Percentiles rank a stretch among this genome's conserved stretches.
These are phyloP conservation scores for Heliamphora exappendiculata DNA, from an alignment of 148 eudicot species.

Conservation along the genomic window DNA sequence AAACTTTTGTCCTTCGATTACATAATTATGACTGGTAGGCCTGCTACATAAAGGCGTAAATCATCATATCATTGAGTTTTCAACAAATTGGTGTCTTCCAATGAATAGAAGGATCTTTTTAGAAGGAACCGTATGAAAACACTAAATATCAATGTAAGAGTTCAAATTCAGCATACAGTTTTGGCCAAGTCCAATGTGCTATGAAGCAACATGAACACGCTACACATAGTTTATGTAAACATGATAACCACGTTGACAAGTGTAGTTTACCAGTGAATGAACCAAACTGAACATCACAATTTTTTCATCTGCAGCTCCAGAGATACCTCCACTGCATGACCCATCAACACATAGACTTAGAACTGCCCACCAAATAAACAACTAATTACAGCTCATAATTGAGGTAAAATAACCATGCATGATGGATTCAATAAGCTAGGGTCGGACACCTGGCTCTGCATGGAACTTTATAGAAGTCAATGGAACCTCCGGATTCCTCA, in stretches of 20 bases:
- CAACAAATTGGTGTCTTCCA: background rate
- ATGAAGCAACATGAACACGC: background rate
- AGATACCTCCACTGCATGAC: constrained; percentile 71
- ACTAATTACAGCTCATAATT: background rate
- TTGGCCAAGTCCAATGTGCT: background rate
- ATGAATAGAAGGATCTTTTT: background rate
- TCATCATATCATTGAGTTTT: background rate
- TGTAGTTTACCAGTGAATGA: constrained; percentile 40
- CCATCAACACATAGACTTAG: constrained; percentile 61
- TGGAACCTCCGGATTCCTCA: constrained; percentile 60
- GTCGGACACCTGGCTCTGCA: constrained; percentile 62
- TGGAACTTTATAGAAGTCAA: constrained; percentile 64
- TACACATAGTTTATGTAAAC: background rate
- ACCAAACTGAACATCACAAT: constrained; percentile 48
- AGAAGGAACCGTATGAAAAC: background rate
- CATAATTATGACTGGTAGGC: background rate
- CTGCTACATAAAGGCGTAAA: background rate
- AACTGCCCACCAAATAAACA: constrained; percentile 38
- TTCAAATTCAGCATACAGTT: background rate
- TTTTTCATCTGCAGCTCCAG: constrained; percentile 84
- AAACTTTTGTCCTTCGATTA: background rate
- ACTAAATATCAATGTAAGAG: background rate
- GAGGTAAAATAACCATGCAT: background rate
- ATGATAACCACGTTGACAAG: background rate
- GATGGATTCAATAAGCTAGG: background rate